These are phyloP conservation scores for Trichoderma atroviride DNA, from an alignment of 2,329 filamentous ascomycete genomes.

Conservation along the genomic window DNA sequence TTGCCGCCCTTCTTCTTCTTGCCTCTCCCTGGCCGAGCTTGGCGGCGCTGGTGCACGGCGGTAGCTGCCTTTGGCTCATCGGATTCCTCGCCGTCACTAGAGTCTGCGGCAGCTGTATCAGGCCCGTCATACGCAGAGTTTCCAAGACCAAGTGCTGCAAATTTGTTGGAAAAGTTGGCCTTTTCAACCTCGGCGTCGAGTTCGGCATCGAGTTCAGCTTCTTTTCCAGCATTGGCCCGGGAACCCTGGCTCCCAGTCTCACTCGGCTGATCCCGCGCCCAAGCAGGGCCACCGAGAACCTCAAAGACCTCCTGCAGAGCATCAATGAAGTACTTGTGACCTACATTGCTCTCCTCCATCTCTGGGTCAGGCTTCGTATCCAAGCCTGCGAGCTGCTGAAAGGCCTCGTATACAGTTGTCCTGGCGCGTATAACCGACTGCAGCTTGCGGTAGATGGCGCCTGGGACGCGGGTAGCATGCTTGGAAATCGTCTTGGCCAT, in stretches of 20 bases:
- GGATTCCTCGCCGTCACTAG: slow-evolving; percentile 2
- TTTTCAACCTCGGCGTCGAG: background rate
- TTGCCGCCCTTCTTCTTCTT: slow-evolving; percentile 30
- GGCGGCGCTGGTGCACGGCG: slow-evolving; percentile 9
- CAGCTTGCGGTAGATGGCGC: slow-evolving; percentile 42
- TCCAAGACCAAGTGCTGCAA: background rate
- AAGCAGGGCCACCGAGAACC: slow-evolving; percentile 39
- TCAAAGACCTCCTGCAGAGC: slow-evolving; percentile 42
- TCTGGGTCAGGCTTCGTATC: slow-evolving; percentile 38
- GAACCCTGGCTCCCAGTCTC: slow-evolving; percentile 26
- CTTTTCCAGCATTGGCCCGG: background rate
- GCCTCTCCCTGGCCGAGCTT: slow-evolving; percentile 17
- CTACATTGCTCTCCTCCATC: slow-evolving; percentile 44
- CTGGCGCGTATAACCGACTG: slow-evolving; percentile 43
- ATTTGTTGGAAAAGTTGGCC: background rate
- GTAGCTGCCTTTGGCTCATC: background rate
- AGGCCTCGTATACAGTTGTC: slow-evolving; percentile 35
- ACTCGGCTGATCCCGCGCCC: slow-evolving; percentile 28
- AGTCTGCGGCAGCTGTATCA: slow-evolving; percentile 28
- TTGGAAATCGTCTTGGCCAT: slow-evolving; percentile 46
- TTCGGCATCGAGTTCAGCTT: background rate
- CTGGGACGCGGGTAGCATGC: slow-evolving; percentile 39
- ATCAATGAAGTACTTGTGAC: slow-evolving; percentile 49
- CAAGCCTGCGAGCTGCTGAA: slow-evolving; percentile 38
- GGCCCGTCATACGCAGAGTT: background rate